Conservation (phyloP, 2,329 filamentous ascomycete genomes). For the Dactylellina drechsleri region DNA sequence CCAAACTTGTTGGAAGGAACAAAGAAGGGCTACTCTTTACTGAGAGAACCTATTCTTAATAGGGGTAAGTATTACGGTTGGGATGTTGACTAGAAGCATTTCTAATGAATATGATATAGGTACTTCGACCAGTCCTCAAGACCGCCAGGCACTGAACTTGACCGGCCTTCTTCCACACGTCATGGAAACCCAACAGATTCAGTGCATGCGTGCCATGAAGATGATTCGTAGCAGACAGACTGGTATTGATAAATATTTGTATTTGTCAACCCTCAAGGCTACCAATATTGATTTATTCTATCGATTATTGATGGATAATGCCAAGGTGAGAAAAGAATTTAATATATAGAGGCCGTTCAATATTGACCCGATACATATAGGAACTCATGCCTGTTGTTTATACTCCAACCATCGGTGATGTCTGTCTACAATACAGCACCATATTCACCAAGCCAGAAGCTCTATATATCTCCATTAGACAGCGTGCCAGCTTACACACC, state of each 20-base stretch:
- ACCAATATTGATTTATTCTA: conserved; percentile 85
- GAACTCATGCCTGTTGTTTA: conserved; percentile 86
- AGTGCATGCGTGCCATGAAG: conserved; percentile 75
- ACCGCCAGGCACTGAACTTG: conserved; percentile 73
- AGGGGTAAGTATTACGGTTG: conserved; percentile 22
- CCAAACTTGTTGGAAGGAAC: conserved; percentile 34
- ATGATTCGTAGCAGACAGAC: conserved; percentile 71
- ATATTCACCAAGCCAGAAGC: conserved; percentile 95
- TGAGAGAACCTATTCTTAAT: conserved; percentile 48
- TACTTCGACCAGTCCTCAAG: conserved; percentile 72
- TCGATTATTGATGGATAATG: conserved; percentile 79
- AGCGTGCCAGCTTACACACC: conserved; percentile 86
- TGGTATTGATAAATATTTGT: conserved; percentile 80
- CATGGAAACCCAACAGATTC: conserved; percentile 70
- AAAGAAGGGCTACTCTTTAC: conserved; percentile 46
- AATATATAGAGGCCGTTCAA: conserved; percentile 10
- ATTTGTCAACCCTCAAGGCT: conserved; percentile 78
- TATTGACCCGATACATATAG: conserved; percentile 62
- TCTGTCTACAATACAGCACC: conserved; percentile 94
- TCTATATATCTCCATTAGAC: conserved; percentile 94
- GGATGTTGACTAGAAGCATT: background rate
- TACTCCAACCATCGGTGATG: conserved; percentile 91
- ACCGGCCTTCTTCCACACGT: conserved; percentile 74
- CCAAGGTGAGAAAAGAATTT: conserved; percentile 63
- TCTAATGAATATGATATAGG: conserved; percentile 63